These are phyloP conservation scores for Exophiala lecanii-corni DNA, from an alignment of 2,329 filamentous ascomycete species.

Conservation along the genomic window DNA sequence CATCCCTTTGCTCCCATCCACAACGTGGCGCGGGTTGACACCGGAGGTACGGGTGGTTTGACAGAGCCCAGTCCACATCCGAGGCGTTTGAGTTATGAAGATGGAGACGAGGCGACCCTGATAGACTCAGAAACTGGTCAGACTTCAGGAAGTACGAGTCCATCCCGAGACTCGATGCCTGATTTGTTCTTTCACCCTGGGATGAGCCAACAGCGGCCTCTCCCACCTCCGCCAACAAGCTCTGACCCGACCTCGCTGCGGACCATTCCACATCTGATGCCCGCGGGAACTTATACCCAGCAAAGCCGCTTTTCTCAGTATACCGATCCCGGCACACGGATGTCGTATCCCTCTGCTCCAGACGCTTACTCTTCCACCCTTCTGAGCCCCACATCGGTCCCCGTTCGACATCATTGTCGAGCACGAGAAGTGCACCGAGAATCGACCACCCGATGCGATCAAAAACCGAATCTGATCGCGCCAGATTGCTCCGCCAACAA, in stretches of 20 bases:
- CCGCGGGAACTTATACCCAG: constrained; percentile 56
- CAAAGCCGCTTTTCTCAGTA: constrained; percentile 46
- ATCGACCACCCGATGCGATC: constrained; percentile 81
- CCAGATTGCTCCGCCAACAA: constrained; percentile 48
- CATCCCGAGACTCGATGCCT: constrained; percentile 67
- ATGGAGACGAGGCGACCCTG: constrained; percentile 73
- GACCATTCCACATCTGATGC: constrained; percentile 44
- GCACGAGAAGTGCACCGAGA: constrained; percentile 73
- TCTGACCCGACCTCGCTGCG: constrained; percentile 39
- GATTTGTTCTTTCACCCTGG: constrained; percentile 94
- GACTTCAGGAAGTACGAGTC: constrained; percentile 58
- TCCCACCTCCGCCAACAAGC: constrained; percentile 56
- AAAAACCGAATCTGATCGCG: constrained; percentile 82
- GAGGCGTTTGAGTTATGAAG: constrained; percentile 80
- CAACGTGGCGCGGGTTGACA: constrained; percentile 70
- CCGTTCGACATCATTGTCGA: constrained; percentile 77
- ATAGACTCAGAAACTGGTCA: constrained; percentile 46
- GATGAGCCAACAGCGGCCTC: constrained; percentile 55
- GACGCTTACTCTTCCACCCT: constrained; percentile 49
- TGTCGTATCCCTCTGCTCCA: constrained; percentile 37
- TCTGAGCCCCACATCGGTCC: constrained; percentile 47
- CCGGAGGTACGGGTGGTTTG: constrained; percentile 82
- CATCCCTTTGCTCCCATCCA: constrained; percentile 52
- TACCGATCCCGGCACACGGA: constrained; percentile 35
- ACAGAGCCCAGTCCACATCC: constrained; percentile 62